Conservation (phyloP, 768 basidiomycete genomes). For the Leccinum imitatum region DNA sequence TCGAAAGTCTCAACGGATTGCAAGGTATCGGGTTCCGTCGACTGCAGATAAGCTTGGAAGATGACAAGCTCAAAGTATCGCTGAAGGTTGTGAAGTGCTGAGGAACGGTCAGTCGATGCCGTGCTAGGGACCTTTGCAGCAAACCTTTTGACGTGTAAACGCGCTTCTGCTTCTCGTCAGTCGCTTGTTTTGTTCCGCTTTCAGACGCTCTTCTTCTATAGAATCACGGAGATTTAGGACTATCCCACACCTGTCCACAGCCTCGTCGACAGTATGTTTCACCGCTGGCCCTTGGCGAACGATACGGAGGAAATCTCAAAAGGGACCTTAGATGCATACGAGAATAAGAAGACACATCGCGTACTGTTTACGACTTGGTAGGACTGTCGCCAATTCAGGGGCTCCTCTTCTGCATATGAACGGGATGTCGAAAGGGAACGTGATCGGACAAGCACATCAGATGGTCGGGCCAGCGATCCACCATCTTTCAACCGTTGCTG, state of each 20-base stretch:
- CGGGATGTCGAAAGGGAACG: conserved; percentile 44
- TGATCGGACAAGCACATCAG: conserved; percentile 33
- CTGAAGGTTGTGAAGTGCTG: conserved; percentile 77
- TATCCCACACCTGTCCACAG: conserved; percentile 81
- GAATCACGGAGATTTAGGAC: conserved; percentile 85
- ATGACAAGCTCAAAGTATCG: conserved; percentile 85
- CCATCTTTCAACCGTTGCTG: conserved; percentile 71
- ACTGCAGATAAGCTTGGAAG: conserved; percentile 88
- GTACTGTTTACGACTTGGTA: conserved; percentile 90
- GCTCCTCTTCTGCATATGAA: conserved; percentile 30
- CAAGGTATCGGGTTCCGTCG: conserved; percentile 77
- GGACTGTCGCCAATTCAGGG: conserved; percentile 50
- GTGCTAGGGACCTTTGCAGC: conserved; percentile 4
- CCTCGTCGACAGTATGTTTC: conserved; percentile 83
- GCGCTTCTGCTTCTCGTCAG: conserved; percentile 68
- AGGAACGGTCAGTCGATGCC: conserved; percentile 8
- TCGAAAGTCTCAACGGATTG: conserved; percentile 75
- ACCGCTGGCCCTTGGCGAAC: conserved; percentile 84
- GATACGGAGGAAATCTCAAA: conserved; percentile 77
- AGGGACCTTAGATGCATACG: conserved; percentile 4
- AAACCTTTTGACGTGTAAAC: conserved; percentile 70
- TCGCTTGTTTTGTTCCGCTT: conserved; percentile 77
- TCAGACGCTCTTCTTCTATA: conserved; percentile 79
- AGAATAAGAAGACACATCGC: conserved; percentile 18
- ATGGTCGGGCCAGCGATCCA: conserved; percentile 31